A percentile compares a stretch with the other conserved stretches of the same genome.
Conservation (phyloP, 2,329 filamentous ascomycete species). For the Xylariales sp. region DNA sequence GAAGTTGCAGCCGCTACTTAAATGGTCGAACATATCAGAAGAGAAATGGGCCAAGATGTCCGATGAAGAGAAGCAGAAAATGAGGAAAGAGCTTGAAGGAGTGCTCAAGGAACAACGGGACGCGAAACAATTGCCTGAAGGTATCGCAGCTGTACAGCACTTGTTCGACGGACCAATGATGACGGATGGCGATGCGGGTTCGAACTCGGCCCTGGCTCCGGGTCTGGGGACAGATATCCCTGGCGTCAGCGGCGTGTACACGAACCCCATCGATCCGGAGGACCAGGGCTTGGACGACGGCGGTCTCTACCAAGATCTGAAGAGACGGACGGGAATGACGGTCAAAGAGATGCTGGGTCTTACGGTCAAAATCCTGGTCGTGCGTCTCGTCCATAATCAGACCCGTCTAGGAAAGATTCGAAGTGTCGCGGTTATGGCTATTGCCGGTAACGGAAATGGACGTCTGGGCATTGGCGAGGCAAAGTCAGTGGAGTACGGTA, state of each 20-base stretch:
- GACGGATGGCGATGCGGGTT: conserved; percentile 26
- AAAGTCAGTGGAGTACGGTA: conserved; percentile 70
- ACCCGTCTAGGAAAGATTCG: conserved; percentile 92
- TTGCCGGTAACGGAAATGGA: conserved; percentile 84
- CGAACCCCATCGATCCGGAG: conserved; percentile 41
- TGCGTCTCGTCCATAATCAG: conserved; percentile 78
- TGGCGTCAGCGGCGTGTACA: conserved; percentile 49
- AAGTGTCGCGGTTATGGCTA: conserved; percentile 68
- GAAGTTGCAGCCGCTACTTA: conserved; percentile 1
- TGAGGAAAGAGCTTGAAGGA: not conserved
- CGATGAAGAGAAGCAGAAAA: conserved; percentile 1
- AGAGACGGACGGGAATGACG: conserved; percentile 50
- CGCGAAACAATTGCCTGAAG: not conserved
- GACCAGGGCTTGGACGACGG: conserved; percentile 47
- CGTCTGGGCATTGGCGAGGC: conserved; percentile 85
- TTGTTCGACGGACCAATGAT: conserved; percentile 31
- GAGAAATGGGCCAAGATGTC: conserved; percentile 4
- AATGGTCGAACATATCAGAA: conserved; percentile 1
- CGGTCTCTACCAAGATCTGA: conserved; percentile 47
- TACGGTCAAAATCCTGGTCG: conserved; percentile 67
- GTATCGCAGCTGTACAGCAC: conserved; percentile 17
- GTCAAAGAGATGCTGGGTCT: conserved; percentile 50
- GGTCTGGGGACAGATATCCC: conserved; percentile 47
- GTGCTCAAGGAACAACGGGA: not conserved
- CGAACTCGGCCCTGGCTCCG: conserved; percentile 42